Percentiles rank a stretch among this genome's conserved stretches.
Conservation (phyloP, 1,139 yeast genomes). For the Magnusiomyces sp. region DNA sequence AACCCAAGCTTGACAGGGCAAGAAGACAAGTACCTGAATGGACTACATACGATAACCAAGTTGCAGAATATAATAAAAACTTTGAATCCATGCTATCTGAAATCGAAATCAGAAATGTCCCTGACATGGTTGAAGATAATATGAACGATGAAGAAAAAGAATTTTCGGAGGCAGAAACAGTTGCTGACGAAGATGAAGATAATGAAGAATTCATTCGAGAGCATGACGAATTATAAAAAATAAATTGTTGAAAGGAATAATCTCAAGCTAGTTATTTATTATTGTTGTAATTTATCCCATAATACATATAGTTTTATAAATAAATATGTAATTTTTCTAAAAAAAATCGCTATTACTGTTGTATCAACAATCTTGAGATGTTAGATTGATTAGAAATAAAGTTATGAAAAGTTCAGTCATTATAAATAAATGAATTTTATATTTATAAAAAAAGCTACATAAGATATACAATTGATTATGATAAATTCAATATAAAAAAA, state of each 20-base stretch:
- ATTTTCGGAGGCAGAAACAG: constrained; percentile 12
- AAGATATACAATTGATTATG: background rate
- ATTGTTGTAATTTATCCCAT: too few species aligned
- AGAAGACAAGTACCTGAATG: constrained; percentile 72
- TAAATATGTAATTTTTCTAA: background rate
- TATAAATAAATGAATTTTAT: background rate
- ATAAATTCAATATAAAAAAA: background rate
- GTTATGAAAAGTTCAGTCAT: too few species aligned
- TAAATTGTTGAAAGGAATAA: too few species aligned
- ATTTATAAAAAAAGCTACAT: background rate
- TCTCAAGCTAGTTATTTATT: too few species aligned
- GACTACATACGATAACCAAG: constrained; percentile 52
- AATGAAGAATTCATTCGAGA: background rate
- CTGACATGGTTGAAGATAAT: constrained; percentile 16
- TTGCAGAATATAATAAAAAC: constrained; percentile 29
- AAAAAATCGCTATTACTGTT: background rate
- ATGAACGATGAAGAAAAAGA: constrained; percentile 8
- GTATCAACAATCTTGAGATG: background rate
- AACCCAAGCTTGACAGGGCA: constrained; percentile 66
- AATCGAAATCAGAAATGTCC: constrained; percentile 14
- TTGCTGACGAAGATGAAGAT: background rate
- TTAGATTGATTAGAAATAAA: too few species aligned
- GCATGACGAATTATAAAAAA: background rate
- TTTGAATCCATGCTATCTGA: constrained; percentile 3
- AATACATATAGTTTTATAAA: too few species aligned